phyloP scores from a whole-genome alignment of 2,329 filamentous ascomycete species.

The Alternaria ventricosa region DNA sequence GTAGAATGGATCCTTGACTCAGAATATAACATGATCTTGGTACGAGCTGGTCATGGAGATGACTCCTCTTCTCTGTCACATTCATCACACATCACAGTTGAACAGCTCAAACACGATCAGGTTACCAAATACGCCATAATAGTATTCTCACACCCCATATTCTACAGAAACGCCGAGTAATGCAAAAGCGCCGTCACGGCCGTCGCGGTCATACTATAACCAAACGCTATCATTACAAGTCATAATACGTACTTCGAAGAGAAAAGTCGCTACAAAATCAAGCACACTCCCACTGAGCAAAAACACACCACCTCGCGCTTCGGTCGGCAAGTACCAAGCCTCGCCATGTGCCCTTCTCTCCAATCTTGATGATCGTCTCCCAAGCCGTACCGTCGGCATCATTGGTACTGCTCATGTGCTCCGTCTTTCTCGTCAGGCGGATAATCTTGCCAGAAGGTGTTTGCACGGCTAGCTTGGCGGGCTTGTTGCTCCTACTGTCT shows the following conservation, averaged over 20 bases:
- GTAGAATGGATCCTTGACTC: background rate
- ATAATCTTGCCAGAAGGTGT: conserved; percentile 94
- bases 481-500: conserved; percentile 70
- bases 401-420: conserved; percentile 61
- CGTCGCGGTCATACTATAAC: conserved; percentile 9
- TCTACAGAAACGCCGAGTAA: conserved; percentile 22
- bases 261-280: conserved; percentile 5
- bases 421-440: conserved; percentile 80
- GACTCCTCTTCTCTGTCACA: background rate
- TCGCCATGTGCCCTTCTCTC: conserved; percentile 80
- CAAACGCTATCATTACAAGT: conserved; percentile 30
- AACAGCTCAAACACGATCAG: background rate
- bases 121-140: conserved; percentile 5
- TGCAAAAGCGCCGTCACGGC: conserved; percentile 5
- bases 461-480: conserved; percentile 94
- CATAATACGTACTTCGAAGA: conserved; percentile 3
- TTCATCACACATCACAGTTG: background rate
- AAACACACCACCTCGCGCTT: conserved; percentile 88
- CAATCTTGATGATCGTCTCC: conserved; percentile 92
- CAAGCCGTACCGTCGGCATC: conserved; percentile 78
- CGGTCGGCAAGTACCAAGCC: conserved; percentile 83
- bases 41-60: background rate
- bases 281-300: conserved; percentile 75
- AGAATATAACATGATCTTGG: background rate
- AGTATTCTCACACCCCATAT: conserved; percentile 8